Evolutionary conservation across 371 early-diverging fungal species (phyloP).

Genomic region (Syncephalis plumigaleata): DNA sequence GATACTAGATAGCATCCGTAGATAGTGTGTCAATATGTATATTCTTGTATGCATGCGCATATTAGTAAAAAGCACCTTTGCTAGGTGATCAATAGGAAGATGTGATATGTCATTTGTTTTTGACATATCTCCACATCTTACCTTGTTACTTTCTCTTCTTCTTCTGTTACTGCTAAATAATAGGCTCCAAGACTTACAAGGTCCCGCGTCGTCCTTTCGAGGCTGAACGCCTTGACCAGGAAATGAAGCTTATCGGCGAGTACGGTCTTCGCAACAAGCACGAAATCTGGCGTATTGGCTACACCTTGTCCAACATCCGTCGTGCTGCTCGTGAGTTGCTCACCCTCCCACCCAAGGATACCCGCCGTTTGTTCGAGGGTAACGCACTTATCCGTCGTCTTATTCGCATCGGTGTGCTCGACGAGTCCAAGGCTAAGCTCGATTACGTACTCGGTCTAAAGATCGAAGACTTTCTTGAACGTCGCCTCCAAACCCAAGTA

Average conservation of each 20-base stretch:
- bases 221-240: conserved; percentile 96
- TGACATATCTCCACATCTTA: background rate
- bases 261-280: conserved; percentile 99
- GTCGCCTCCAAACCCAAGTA: conserved; percentile 99
- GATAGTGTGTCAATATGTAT: too few species aligned
- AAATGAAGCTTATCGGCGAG: conserved; percentile 96
- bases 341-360: conserved; percentile 93
- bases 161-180: too few species aligned
- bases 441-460: conserved; percentile 98
- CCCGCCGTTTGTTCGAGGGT: conserved; percentile 97
- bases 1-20: too few species aligned
- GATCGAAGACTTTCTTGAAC: conserved; percentile 97
- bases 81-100: too few species aligned
- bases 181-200: conserved; percentile 86
- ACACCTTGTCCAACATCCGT: conserved; percentile 97
- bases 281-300: conserved; percentile 97
- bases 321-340: conserved; percentile 99
- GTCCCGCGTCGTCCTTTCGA: conserved; percentile 99
- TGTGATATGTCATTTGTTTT: too few species aligned
- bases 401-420: conserved; percentile 96
- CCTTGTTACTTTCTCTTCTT: background rate
- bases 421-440: conserved; percentile 93
- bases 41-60: too few species aligned
- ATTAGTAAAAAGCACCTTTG: too few species aligned
- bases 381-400: conserved; percentile 97